Base-by-base conservation (phyloP, 169 alveolate genomes). In the Theileria annulata region DNA sequence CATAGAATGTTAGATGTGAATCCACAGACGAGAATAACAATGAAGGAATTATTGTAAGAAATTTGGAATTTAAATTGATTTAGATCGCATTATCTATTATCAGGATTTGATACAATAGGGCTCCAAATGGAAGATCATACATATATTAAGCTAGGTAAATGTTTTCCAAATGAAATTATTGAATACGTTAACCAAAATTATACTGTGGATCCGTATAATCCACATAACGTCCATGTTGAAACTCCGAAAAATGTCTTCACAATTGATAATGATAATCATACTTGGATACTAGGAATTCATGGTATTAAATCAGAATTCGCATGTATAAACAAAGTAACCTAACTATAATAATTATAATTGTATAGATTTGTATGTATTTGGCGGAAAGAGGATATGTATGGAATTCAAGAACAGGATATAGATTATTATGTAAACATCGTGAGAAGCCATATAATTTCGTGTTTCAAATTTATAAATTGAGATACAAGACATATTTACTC, bases 1-100 rank as follows among this genome's bases (percentile, higher is more conserved):
- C 47, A 13, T n/a, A 19, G 90, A 23, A 84, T 84, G 90, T 27
- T 84, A 0, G 87, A 84, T 48, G 86, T 77, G 5, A 76, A 84
- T 59, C 90, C 90, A 13, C 75, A 68, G 9, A 48, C 86, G 3
- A 56, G 90, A 3, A 77, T 77, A 0, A 84, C 90, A 9, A 71
- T 84, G 87, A 30, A 71, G 13, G 90, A 84, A 30, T 25, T 84
- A 2, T 13, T 76, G 87, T 84, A 73, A 37, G 76, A 6, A 25
- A 1, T 51, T 6, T 13, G 17, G 0, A 0, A 5, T 27, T 2
- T 0, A 6, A 17, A 64, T 10, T 5, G 12, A n/a, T 25, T 54
- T 75, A 75, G 79, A 60, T 23, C 35, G 2, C 82, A 75, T 30
- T n/a, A 12, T 68, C 49, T 74, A 75, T 9, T 71, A 27, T 51